Conservation (phyloP, 768 basidiomycete species). For the Russula vinacea region DNA sequence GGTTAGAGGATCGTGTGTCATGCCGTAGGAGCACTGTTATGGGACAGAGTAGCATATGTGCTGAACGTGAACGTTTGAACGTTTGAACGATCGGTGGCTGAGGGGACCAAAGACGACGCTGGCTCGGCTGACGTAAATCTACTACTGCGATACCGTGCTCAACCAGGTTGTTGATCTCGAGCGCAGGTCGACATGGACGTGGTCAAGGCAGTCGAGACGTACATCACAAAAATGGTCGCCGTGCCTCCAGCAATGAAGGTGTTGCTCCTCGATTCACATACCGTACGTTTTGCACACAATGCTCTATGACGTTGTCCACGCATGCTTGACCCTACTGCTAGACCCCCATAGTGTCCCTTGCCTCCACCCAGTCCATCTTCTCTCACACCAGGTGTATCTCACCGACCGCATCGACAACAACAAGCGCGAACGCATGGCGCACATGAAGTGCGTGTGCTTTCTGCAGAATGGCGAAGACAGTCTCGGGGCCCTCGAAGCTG, state of each 20-base stretch:
- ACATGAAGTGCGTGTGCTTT: constrained; percentile 97
- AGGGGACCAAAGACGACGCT: neutral
- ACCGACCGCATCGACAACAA: constrained; percentile 97
- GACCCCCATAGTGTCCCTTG: constrained; percentile 95
- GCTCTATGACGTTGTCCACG: neutral
- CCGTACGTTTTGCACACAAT: constrained; percentile 49
- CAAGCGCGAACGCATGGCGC: constrained; percentile 85
- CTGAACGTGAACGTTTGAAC: no score
- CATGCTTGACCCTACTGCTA: constrained; percentile 35
- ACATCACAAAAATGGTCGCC: constrained; percentile 84
- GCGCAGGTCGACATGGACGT: constrained; percentile 68
- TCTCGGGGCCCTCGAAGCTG: constrained; percentile 75
- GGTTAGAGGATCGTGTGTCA: neutral
- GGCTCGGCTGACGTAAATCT: constrained; percentile 9
- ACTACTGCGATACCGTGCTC: no score
- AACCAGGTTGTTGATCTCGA: no score
- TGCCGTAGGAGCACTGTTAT: neutral
- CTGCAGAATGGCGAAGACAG: constrained; percentile 80
- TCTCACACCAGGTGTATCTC: constrained; percentile 95
- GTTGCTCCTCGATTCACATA: constrained; percentile 89
- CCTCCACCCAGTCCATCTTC: constrained; percentile 89
- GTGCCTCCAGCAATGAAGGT: constrained; percentile 92
- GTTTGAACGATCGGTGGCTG: constrained; percentile 11
- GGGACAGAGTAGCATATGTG: neutral
- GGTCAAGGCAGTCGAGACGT: constrained; percentile 91